Percentiles rank a stretch among this genome's conserved stretches.
Conservation (phyloP, 495 filamentous ascomycete species). For the Xylaria cubensis region DNA sequence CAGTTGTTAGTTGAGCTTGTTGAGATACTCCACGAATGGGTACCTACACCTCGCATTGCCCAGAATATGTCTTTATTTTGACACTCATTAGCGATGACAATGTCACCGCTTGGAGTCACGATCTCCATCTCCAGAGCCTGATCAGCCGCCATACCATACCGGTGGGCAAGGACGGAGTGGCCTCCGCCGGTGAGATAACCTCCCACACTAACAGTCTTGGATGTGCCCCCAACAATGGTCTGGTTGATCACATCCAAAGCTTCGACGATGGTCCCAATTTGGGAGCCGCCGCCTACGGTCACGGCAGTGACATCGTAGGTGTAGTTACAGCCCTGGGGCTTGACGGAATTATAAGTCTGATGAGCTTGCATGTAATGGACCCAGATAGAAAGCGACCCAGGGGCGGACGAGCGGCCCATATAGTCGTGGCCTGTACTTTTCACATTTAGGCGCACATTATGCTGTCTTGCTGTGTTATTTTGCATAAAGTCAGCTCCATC, state of each 20-base stretch:
- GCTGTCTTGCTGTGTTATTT: too few relatives aligned
- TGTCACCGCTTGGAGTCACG: background rate
- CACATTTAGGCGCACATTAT: too few relatives aligned
- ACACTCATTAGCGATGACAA: background rate
- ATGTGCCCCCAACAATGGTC: constrained; percentile 44
- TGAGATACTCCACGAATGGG: background rate
- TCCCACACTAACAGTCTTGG: constrained; percentile 45
- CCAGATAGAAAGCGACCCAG: too few relatives aligned
- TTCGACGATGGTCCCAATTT: constrained; percentile 39
- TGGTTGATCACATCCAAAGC: constrained; percentile 40
- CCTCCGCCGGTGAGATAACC: constrained; percentile 69
- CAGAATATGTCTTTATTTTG: background rate
- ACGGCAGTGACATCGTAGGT: too few relatives aligned
- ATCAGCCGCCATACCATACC: constrained; percentile 68
- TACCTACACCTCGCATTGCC: background rate
- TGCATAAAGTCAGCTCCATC: too few relatives aligned
- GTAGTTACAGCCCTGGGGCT: too few relatives aligned
- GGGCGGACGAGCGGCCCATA: too few relatives aligned
- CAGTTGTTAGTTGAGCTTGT: background rate
- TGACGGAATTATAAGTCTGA: too few relatives aligned
- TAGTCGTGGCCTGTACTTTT: too few relatives aligned
- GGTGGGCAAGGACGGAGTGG: constrained; percentile 59
- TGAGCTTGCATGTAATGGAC: too few relatives aligned
- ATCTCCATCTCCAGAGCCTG: background rate
- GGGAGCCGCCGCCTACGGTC: constrained; percentile 46